These are phyloP conservation scores for Blastomyces gilchristii DNA, from an alignment of 2,329 filamentous ascomycete genomes.

Conservation along the genomic window DNA sequence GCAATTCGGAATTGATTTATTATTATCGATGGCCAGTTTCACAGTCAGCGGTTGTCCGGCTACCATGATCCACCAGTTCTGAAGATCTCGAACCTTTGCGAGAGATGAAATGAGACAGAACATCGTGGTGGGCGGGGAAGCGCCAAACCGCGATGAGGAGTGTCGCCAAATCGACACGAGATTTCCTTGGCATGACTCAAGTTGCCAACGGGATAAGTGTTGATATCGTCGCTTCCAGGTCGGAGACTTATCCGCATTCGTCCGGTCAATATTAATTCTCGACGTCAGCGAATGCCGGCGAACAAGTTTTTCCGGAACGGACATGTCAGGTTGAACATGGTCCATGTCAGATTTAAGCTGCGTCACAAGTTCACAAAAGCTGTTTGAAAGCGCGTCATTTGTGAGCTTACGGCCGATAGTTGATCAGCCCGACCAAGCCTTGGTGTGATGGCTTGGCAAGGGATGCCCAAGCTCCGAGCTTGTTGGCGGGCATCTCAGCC, in stretches of 20 bases:
- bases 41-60: background rate
- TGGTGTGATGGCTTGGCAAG: background rate
- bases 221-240: background rate
- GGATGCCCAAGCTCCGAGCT: background rate
- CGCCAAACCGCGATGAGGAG: background rate
- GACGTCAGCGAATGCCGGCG: background rate
- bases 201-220: no score
- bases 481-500: background rate
- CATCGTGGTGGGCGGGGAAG: background rate
- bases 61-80: background rate
- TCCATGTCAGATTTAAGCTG: background rate
- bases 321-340: background rate
- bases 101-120: background rate
- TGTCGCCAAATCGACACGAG: constrained; percentile 6
- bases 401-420: background rate
- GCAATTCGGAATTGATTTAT: background rate
- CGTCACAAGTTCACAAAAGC: background rate
- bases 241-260: background rate
- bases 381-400: no score
- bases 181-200: constrained; percentile 5
- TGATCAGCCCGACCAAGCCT: background rate
- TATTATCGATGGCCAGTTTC: background rate
- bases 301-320: background rate
- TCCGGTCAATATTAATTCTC: background rate
- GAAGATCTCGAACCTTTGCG: background rate